Evolutionary conservation across 805 yeast genomes (phyloP).

Genomic region (Wickerhamomyces queroliae): DNA sequence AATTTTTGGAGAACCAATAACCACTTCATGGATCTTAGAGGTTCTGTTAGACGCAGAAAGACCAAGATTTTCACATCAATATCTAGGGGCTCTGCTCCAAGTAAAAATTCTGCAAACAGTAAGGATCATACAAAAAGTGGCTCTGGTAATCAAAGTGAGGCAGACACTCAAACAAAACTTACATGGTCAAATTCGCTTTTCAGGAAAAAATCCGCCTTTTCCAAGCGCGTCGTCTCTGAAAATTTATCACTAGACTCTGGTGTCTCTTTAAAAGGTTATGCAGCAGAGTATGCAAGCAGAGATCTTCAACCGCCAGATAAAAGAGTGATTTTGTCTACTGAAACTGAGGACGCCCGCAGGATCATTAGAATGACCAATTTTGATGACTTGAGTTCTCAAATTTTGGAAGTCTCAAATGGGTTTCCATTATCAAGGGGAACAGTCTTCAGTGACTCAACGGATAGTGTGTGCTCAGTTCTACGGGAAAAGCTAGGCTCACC

Average conservation of each 20-base stretch:
- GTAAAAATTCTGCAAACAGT: background rate
- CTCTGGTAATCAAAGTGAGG: background rate
- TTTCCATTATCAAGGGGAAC: background rate
- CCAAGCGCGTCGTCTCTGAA: background rate
- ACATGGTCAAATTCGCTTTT: conserved; percentile 6
- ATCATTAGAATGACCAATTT: conserved; percentile 13
- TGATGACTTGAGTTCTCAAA: background rate
- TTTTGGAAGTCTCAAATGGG: background rate
- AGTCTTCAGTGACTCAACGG: background rate
- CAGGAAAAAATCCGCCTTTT: background rate
- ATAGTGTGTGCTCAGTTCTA: background rate
- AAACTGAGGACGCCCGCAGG: conserved; percentile 8
- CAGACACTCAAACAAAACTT: conserved; percentile 3
- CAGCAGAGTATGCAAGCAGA: conserved; percentile 9
- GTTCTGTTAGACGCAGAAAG: conserved; percentile 3
- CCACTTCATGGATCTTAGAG: conserved; percentile 7
- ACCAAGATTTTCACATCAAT: conserved; percentile 12
- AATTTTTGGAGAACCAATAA: conserved; percentile 8
- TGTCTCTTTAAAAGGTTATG: conserved; percentile 15
- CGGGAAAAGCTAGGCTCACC: background rate
- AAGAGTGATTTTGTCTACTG: conserved; percentile 3
- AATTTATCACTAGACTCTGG: conserved; percentile 19
- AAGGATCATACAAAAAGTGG: background rate
- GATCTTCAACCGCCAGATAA: conserved; percentile 9
- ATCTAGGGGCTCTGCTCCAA: conserved; percentile 1